A percentile compares a stretch with the other conserved stretches of the same genome.
Conservation (phyloP, 805 yeast species). For the Blastobotrys peoriensis region DNA sequence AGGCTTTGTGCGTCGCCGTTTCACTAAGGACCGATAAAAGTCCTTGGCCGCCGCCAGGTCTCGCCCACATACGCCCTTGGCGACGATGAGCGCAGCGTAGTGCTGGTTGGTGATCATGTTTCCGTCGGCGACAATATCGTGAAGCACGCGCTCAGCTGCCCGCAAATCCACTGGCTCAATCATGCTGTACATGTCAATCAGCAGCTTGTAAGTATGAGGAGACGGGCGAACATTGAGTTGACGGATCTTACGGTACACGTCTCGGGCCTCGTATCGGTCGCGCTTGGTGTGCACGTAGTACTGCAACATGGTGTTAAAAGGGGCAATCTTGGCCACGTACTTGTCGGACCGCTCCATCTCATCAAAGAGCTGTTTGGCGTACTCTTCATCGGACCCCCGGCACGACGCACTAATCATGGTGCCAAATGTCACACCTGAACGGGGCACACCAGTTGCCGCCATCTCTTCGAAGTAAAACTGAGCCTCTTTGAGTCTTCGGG, state of each 20-base stretch:
- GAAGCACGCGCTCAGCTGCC: conserved; percentile 32
- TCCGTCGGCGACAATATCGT: conserved; percentile 27
- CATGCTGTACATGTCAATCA: conserved; percentile 33
- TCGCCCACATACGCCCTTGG: conserved; percentile 32
- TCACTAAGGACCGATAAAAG: conserved; percentile 29
- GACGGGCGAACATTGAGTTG: conserved; percentile 28
- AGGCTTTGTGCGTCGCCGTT: conserved; percentile 29
- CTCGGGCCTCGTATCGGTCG: conserved; percentile 30
- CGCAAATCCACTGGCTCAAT: conserved; percentile 30
- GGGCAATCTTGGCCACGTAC: conserved; percentile 30
- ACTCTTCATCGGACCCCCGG: conserved; percentile 30
- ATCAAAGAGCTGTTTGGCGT: conserved; percentile 28
- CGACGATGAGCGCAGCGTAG: conserved; percentile 33
- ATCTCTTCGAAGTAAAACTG: conserved; percentile 28
- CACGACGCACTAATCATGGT: conserved; percentile 35
- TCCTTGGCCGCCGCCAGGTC: conserved; percentile 31
- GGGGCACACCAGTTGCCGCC: conserved; percentile 22
- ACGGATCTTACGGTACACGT: conserved; percentile 27
- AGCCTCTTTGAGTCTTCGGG: conserved; percentile 32
- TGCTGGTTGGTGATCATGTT: conserved; percentile 29
- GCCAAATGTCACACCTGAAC: conserved; percentile 32
- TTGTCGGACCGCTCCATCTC: conserved; percentile 31
- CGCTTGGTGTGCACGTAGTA: conserved; percentile 30
- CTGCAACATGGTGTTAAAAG: conserved; percentile 35
- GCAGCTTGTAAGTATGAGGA: conserved; percentile 35